Evolutionary conservation across 2,329 filamentous ascomycete species (phyloP).

Genomic region (Camillea tinctor): DNA sequence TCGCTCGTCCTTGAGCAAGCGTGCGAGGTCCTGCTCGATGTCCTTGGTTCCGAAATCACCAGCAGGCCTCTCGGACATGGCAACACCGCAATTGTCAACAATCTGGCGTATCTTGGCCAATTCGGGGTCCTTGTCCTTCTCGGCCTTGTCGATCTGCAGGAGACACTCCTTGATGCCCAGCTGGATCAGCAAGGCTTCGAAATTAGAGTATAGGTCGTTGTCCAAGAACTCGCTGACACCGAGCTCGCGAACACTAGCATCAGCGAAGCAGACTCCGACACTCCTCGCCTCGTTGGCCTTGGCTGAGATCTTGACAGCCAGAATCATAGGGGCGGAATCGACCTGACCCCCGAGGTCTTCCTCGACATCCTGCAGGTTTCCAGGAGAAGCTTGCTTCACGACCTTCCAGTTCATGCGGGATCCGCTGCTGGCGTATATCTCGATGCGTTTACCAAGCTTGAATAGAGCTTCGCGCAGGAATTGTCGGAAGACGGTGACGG

Average conservation of each 20-base stretch:
- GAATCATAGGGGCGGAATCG: constrained; percentile 88
- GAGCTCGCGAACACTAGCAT: constrained; percentile 92
- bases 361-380: constrained; percentile 94
- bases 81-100: constrained; percentile 87
- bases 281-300: constrained; percentile 80
- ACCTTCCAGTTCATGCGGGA: constrained; percentile 91
- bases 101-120: constrained; percentile 84
- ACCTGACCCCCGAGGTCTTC: constrained; percentile 87
- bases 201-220: constrained; percentile 97
- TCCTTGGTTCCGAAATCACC: constrained; percentile 84
- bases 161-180: constrained; percentile 93
- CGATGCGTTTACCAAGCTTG: constrained; percentile 83
- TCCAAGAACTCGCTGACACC: constrained; percentile 98
- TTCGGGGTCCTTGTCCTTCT: constrained; percentile 87
- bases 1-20: constrained; percentile 83
- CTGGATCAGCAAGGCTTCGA: constrained; percentile 94
- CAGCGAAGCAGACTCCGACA: constrained; percentile 95
- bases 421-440: constrained; percentile 78
- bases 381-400: constrained; percentile 87
- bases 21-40: constrained; percentile 90
- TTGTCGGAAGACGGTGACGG: constrained; percentile 89
- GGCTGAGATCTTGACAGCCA: constrained; percentile 90
- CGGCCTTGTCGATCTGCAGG: constrained; percentile 72
- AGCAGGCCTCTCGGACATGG: constrained; percentile 74
- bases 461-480: constrained; percentile 94